Conservation (phyloP, 1,284 basidiomycete species). For the Trametes versicolor region DNA sequence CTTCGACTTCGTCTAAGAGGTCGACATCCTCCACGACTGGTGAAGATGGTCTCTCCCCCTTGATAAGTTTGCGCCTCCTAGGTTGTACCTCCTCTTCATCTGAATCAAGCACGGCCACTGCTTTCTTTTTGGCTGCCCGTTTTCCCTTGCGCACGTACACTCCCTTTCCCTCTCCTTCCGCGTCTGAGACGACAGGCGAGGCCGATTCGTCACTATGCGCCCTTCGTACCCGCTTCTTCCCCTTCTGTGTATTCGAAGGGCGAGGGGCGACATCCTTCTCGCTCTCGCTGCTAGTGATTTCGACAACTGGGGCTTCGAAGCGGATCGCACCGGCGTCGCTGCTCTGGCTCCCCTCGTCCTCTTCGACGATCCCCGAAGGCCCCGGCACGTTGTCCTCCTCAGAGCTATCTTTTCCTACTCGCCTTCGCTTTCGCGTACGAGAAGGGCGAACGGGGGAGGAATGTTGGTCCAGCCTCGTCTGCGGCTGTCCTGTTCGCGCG, state of each 20-base stretch:
- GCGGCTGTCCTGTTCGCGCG: no score
- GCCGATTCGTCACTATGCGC: slow-evolving; percentile 32
- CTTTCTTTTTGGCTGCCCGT: slow-evolving; percentile 31
- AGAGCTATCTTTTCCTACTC: neutral
- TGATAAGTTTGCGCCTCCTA: slow-evolving; percentile 56
- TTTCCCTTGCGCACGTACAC: slow-evolving; percentile 39
- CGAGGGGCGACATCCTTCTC: slow-evolving; percentile 48
- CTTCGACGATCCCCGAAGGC: slow-evolving; percentile 22
- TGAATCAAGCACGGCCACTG: slow-evolving; percentile 32
- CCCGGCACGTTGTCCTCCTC: neutral
- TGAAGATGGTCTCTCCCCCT: slow-evolving; percentile 55
- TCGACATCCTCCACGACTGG: slow-evolving; percentile 55
- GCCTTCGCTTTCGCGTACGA: slow-evolving; percentile 12
- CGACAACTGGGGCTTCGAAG: slow-evolving; percentile 51
- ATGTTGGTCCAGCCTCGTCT: no score
- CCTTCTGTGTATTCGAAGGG: slow-evolving; percentile 43
- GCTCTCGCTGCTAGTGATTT: slow-evolving; percentile 42
- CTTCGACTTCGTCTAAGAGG: slow-evolving; percentile 66
- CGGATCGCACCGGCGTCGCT: slow-evolving; percentile 59
- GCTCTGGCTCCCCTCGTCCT: slow-evolving; percentile 45
- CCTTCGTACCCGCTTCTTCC: slow-evolving; percentile 36
- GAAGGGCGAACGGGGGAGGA: slow-evolving; percentile 18
- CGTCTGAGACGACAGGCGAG: slow-evolving; percentile 17
- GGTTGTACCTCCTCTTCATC: slow-evolving; percentile 43
- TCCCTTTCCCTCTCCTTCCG: slow-evolving; percentile 32